phyloP scores from a whole-genome alignment of 371 early-diverging fungal species.

The Chytridium lagenaria region DNA sequence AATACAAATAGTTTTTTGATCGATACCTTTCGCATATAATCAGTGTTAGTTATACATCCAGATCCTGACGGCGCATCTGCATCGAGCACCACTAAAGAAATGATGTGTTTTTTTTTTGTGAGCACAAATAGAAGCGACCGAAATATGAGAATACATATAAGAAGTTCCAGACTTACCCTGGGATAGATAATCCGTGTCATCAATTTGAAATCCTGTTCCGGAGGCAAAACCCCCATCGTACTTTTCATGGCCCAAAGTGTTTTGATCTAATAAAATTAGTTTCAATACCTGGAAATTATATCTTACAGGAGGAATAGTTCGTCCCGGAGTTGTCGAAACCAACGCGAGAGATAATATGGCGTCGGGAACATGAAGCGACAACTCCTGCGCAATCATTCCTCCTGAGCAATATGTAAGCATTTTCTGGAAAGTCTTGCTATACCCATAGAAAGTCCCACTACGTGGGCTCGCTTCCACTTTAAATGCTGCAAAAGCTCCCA shows the following conservation, averaged over 20 bases:
- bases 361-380: constrained; percentile 27
- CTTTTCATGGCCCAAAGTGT: constrained; percentile 19
- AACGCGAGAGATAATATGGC: constrained; percentile 20
- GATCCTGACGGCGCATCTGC: constrained; percentile 11
- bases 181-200: constrained; percentile 18
- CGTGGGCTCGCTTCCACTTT: constrained; percentile 25
- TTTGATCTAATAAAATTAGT: constrained; percentile 3
- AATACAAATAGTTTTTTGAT: not conserved
- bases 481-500: constrained; percentile 22
- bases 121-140: too few relatives aligned
- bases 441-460: constrained; percentile 35
- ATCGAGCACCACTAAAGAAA: constrained; percentile 18
- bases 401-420: constrained; percentile 10
- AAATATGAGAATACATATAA: not conserved
- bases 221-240: constrained; percentile 13
- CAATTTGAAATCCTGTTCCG: constrained; percentile 19
- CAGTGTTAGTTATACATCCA: constrained; percentile 19
- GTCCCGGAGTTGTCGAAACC: constrained; percentile 17
- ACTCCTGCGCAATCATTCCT: constrained; percentile 34
- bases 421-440: not conserved
- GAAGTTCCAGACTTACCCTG: not conserved
- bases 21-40: constrained; percentile 20
- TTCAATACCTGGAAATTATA: constrained; percentile 19
- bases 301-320: constrained; percentile 16
- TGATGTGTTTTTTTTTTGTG: too few relatives aligned